These are phyloP conservation scores for Miamiensis avidus DNA, from an alignment of 169 alveolate genomes.

Conservation along the genomic window DNA sequence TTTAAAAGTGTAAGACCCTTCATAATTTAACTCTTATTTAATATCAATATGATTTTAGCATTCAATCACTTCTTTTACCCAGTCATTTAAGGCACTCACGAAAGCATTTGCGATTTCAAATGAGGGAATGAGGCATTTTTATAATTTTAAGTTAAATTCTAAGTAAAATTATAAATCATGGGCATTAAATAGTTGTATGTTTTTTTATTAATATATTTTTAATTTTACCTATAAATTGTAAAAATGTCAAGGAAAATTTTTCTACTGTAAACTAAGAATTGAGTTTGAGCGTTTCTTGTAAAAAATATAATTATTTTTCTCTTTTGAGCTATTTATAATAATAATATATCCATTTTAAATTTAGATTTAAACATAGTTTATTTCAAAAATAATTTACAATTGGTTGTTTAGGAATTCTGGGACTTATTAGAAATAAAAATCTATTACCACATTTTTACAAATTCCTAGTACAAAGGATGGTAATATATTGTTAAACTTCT, in stretches of 20 bases:
- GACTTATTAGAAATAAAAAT: too few relatives aligned
- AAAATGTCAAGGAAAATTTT: slow-evolving; percentile 22
- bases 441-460: slow-evolving; percentile 11
- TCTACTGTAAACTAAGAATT: too few relatives aligned
- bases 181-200: not conserved
- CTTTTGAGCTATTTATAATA: not conserved
- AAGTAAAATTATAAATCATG: too few relatives aligned
- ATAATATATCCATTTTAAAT: slow-evolving; percentile 2
- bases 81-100: slow-evolving; percentile 44
- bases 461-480: slow-evolving; percentile 35
- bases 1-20: not conserved
- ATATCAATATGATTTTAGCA: slow-evolving; percentile 17
- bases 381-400: too few relatives aligned
- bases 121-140: slow-evolving; percentile 23
- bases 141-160: slow-evolving; percentile 36
- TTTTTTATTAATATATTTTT: too few relatives aligned
- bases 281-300: too few relatives aligned
- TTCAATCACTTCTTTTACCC: slow-evolving; percentile 42
- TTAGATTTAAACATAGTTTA: too few relatives aligned
- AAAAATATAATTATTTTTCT: not conserved
- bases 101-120: slow-evolving; percentile 37
- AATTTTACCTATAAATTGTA: slow-evolving; percentile 18
- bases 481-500: slow-evolving; percentile 37
- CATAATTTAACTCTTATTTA: not conserved
- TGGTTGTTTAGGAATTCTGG: too few relatives aligned